Percentiles rank a stretch among this genome's conserved stretches.
Conservation (phyloP, 208 protist genomes). For the Trypanosoma cruzi region DNA sequence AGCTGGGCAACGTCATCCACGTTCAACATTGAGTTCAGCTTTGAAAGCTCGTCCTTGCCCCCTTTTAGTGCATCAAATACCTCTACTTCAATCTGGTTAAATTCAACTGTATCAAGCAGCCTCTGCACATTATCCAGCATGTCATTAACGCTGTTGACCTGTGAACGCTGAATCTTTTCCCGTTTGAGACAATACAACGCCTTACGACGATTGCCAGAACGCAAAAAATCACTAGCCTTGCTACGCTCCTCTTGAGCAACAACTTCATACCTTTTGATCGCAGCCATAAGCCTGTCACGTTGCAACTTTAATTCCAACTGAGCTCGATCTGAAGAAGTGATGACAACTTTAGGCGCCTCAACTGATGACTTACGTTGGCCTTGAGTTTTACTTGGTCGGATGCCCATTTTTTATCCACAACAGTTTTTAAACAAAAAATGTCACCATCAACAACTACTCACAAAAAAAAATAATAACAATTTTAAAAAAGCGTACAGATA, state of each 20-base stretch:
- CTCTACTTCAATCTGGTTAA: conserved; percentile 72
- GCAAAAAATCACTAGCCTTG: conserved; percentile 67
- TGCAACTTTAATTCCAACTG: conserved; percentile 87
- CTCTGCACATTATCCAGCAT: conserved; percentile 85
- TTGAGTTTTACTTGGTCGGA: conserved; percentile 1
- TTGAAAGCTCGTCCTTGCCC: conserved; percentile 73
- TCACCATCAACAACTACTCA: no score
- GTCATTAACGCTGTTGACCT: conserved; percentile 57
- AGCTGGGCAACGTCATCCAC: conserved; percentile 81
- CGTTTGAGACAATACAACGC: conserved; percentile 86
- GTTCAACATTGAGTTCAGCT: conserved; percentile 84
- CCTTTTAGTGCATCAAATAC: conserved; percentile 66
- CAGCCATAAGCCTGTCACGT: conserved; percentile 68
- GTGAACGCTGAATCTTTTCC: conserved; percentile 55
- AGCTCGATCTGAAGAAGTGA: conserved; percentile 67
- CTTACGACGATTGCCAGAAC: conserved; percentile 63
- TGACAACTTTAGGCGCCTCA: conserved; percentile 21
- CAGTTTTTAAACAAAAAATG: no score
- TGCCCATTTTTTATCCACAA: conserved; percentile 14
- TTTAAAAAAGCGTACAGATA: no score
- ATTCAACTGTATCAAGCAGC: conserved; percentile 80
- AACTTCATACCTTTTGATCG: conserved; percentile 70
- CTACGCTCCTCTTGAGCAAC: conserved; percentile 51
- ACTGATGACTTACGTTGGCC: background rate
- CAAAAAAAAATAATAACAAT: no score